phyloP scores from a whole-genome alignment of 208 protist genomes.

The Entamoeba moshkovskii region DNA sequence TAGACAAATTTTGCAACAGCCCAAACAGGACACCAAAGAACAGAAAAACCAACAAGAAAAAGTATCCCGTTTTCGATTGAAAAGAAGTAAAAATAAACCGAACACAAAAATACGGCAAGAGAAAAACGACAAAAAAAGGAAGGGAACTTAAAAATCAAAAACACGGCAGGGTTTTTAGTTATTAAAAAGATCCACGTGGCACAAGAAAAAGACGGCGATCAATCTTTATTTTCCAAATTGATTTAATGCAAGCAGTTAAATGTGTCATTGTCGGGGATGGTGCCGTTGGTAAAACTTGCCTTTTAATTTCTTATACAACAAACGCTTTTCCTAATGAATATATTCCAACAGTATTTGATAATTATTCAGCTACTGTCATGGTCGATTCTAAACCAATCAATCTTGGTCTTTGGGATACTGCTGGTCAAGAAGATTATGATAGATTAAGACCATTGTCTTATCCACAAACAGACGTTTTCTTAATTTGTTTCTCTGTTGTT shows the following conservation, averaged over 20 bases:
- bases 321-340: slow-evolving; percentile 21
- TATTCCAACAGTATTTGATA: slow-evolving; percentile 38
- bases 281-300: slow-evolving; percentile 19
- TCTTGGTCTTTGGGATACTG: slow-evolving; percentile 36
- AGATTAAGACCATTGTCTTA: slow-evolving; percentile 47
- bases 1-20: too few relatives aligned
- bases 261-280: background rate
- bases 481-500: slow-evolving; percentile 60
- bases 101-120: too few relatives aligned
- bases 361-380: slow-evolving; percentile 22
- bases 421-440: slow-evolving; percentile 49
- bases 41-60: too few relatives aligned
- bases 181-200: too few relatives aligned
- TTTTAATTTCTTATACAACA: slow-evolving; percentile 11
- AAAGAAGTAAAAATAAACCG: too few relatives aligned
- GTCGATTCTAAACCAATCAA: slow-evolving; percentile 11
- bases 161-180: too few relatives aligned
- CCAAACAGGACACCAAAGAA: too few relatives aligned
- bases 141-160: too few relatives aligned
- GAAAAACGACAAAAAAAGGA: too few relatives aligned
- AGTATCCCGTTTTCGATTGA: too few relatives aligned
- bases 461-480: slow-evolving; percentile 44
- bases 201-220: too few relatives aligned
- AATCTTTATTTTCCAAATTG: too few relatives aligned
- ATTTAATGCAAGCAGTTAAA: background rate